Evolutionary conservation across 257 asterid genomes (phyloP).

Genomic region (Striga asiatica): DNA sequence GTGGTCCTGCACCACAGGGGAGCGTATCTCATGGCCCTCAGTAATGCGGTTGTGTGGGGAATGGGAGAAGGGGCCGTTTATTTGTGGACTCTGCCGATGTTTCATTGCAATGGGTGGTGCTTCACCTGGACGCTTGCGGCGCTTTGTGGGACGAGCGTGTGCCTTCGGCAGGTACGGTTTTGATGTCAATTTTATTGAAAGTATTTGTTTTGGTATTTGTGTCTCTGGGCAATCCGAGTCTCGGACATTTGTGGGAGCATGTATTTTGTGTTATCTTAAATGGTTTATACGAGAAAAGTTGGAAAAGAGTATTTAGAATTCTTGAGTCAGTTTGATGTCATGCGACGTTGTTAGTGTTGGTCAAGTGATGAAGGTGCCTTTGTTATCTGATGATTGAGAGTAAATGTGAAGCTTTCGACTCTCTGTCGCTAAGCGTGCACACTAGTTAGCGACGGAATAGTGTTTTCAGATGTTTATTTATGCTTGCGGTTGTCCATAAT

Average conservation of each 20-base stretch:
- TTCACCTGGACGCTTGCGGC: conserved; percentile 93
- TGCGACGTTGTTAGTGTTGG: background rate
- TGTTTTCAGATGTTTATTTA: background rate
- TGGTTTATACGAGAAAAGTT: no score
- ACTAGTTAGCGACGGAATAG: background rate
- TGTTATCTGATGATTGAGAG: background rate
- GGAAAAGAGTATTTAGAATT: no score
- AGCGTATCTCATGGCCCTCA: conserved; percentile 82
- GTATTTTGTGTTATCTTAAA: no score
- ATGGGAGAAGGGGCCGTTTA: conserved; percentile 76
- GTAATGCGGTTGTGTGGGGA: conserved; percentile 61
- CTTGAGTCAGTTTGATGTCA: no score
- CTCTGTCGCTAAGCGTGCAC: background rate
- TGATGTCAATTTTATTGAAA: no score
- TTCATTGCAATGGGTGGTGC: conserved; percentile 97
- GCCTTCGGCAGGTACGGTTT: conserved; percentile 77
- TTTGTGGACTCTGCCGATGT: conserved; percentile 92
- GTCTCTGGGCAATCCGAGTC: no score
- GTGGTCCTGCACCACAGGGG: conserved; percentile 95
- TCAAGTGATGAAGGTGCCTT: background rate
- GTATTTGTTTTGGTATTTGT: no score
- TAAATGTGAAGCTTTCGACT: background rate
- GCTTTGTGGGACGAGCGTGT: conserved; percentile 73
- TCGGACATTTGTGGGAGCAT: no score
- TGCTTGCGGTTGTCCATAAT: no score